Conservation (phyloP, 192 early-diverging fungal genomes). For the Umbelopsis ramanniana region DNA sequence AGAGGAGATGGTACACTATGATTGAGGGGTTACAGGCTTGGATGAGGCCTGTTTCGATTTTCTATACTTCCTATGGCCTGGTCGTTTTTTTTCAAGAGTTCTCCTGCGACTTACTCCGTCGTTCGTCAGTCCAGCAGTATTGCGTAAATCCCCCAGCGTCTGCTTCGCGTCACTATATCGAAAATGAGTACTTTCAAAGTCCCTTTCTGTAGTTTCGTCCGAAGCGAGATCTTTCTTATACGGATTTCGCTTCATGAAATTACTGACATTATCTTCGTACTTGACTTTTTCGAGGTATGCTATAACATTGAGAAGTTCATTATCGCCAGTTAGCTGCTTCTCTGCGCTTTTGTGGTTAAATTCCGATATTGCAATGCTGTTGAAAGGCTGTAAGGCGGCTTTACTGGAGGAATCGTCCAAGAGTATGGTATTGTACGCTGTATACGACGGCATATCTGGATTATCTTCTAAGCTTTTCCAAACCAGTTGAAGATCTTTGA, state of each 20-base stretch:
- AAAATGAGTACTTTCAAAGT: background rate
- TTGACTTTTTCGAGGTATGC: constrained; percentile 39
- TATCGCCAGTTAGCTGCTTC: constrained; percentile 20
- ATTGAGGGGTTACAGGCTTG: too few species aligned
- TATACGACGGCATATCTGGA: background rate
- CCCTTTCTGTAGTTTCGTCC: too few species aligned
- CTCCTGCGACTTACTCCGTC: background rate
- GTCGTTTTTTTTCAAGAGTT: too few species aligned
- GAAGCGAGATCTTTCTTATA: constrained; percentile 17
- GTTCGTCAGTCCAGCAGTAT: background rate
- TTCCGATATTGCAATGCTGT: constrained; percentile 43
- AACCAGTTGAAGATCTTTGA: constrained; percentile 68
- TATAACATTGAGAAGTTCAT: constrained; percentile 47
- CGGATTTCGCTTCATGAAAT: constrained; percentile 47
- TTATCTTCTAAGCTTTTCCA: constrained; percentile 38
- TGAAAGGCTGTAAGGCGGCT: constrained; percentile 55
- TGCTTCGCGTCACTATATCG: background rate
- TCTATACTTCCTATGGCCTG: too few species aligned
- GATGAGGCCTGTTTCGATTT: too few species aligned
- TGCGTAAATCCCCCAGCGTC: background rate
- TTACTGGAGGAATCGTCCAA: constrained; percentile 58
- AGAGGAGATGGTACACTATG: too few species aligned
- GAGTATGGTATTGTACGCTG: constrained; percentile 56
- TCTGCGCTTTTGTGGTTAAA: constrained; percentile 37
- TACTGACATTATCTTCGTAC: constrained; percentile 47